Evolutionary conservation across 106 monocot species (phyloP).

Genomic region (Gastrodia elata): DNA sequence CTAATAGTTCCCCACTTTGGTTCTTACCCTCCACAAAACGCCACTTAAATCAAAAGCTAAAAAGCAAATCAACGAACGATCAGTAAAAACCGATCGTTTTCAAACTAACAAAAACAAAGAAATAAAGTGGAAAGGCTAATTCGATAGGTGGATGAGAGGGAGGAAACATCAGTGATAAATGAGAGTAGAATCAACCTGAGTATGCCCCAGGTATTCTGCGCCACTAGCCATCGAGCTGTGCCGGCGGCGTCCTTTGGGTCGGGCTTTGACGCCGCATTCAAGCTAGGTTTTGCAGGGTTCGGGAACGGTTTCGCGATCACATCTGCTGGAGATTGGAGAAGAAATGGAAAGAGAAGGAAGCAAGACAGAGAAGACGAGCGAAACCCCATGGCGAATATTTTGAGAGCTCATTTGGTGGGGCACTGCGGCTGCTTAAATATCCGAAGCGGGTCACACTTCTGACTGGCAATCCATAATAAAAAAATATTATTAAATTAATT

Average conservation of each 20-base stretch:
- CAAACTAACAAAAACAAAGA: too few species aligned
- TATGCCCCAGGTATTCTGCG: slow-evolving; percentile 79
- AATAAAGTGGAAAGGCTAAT: neutral
- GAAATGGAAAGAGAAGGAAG: neutral
- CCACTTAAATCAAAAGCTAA: neutral
- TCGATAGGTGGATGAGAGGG: neutral
- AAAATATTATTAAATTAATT: too few species aligned
- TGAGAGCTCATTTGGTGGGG: too few species aligned
- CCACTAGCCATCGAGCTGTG: slow-evolving; percentile 73
- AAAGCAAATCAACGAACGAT: neutral
- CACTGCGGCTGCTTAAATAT: too few species aligned
- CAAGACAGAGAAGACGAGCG: slow-evolving; percentile 1
- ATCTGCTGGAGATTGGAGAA: slow-evolving; percentile 7
- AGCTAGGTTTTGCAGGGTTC: too few species aligned
- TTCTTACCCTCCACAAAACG: neutral
- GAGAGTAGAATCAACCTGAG: slow-evolving; percentile 44
- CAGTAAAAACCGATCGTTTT: too few species aligned
- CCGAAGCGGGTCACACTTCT: too few species aligned
- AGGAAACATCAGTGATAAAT: neutral
- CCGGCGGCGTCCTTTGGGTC: slow-evolving; percentile 52
- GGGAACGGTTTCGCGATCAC: slow-evolving; percentile 4
- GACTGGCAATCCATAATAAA: too few species aligned
- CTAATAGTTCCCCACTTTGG: too few species aligned
- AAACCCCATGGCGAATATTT: neutral
- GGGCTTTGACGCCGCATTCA: slow-evolving; percentile 52